These are phyloP conservation scores for Begonia fuchsioides DNA, from an alignment of 306 rosid genomes.

Conservation along the genomic window DNA sequence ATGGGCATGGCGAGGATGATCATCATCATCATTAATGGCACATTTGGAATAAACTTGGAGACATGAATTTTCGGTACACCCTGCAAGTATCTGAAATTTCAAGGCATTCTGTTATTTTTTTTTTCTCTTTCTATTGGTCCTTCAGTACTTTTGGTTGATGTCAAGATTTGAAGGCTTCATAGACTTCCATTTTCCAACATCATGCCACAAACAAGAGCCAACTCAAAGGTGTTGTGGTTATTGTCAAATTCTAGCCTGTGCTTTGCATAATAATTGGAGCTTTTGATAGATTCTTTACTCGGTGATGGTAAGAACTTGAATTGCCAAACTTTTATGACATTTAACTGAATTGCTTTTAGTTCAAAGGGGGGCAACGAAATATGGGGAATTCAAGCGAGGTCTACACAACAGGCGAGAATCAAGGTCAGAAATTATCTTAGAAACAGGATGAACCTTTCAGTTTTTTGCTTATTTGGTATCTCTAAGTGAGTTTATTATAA, in stretches of 20 bases:
- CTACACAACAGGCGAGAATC: too few relatives aligned
- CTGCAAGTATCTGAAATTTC: slow-evolving; percentile 2
- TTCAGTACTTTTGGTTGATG: slow-evolving; percentile 7
- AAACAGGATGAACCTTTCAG: too few relatives aligned
- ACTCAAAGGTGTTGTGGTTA: background rate
- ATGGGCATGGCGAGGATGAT: slow-evolving; percentile 47
- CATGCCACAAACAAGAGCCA: slow-evolving; percentile 2
- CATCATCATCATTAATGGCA: slow-evolving; percentile 41
- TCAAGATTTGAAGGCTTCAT: background rate
- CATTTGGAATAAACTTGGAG: slow-evolving; percentile 2
- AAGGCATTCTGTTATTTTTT: slow-evolving; percentile 1
- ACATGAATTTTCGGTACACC: background rate
- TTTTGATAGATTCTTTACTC: slow-evolving; percentile 6
- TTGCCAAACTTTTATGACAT: too few relatives aligned
- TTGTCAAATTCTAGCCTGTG: slow-evolving; percentile 2
- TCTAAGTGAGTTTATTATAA: too few relatives aligned
- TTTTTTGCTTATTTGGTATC: too few relatives aligned
- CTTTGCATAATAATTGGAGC: slow-evolving; percentile 7
- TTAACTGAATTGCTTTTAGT: too few relatives aligned
- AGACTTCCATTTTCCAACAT: background rate
- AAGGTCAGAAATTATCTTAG: too few relatives aligned
- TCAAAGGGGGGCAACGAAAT: too few relatives aligned
- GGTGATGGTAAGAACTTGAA: background rate
- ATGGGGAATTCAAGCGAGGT: too few relatives aligned
- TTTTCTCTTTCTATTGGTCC: slow-evolving; percentile 2